Evolutionary conservation across 2,329 filamentous ascomycete genomes (phyloP), one percentile per base, ranked within the genome.

Genomic region (Aaosphaeria pasadenensis): DNA sequence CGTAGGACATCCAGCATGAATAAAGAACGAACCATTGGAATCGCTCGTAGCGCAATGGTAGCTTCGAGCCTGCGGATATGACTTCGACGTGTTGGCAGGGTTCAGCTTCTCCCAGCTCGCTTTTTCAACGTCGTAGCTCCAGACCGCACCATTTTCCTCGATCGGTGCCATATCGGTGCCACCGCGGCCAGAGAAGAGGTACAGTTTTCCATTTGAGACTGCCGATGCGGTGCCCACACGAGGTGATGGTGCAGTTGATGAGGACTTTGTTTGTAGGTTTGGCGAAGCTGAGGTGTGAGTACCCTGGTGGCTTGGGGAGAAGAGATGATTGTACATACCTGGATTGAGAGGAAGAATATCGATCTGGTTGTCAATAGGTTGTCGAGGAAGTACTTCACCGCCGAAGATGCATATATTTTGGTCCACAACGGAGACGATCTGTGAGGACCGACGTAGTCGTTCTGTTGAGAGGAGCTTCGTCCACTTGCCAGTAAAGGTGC

Each of bases 111-210:
- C 74, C 91, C 90, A 95, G 9, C 71, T 72, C 46, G 78, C 72
- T n/a, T 74, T 73, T 49, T 77, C 74, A 1, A 86, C 84, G 64
- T 90, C 82, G 60, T 88, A 91, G 30, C 84, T 76, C 89, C 89
- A 95, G 44, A 95, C 77, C 3, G 83, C 77, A 11, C 90, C 90
- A 7, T 75, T 67, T 61, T 95, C 90, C 45, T 91, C 82, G 7
- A 95, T 75, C 1, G 88, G 83, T 1, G 80, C 74, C 81, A 88
- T 85, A 30, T 82, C 83, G 3, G 77, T 71, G 0, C 87, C 87
- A 32, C 86, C 85, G 40, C 88, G 84, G 7, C 91, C 90, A 42
- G 89, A 90, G 69, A 91, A 95, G 39, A 95, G 55, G 70, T 92
- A 92, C 59, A 95, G 84, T 24, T 83, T 84, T 40, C 80, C 78